These are phyloP conservation scores for Hura crepitans DNA, from an alignment of 441 rosid species.

Conservation along the genomic window DNA sequence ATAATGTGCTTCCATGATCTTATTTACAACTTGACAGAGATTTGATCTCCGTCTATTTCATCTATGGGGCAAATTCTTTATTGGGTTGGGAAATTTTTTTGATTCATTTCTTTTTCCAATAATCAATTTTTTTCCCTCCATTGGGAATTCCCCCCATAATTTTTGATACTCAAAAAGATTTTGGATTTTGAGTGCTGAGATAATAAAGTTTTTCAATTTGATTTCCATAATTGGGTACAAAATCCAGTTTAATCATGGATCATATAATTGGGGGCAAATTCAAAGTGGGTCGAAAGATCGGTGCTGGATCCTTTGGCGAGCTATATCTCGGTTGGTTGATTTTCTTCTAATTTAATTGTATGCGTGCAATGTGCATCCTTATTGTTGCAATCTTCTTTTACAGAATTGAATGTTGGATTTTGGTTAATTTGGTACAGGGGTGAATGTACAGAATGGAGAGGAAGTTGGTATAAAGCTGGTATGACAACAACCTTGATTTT, in stretches of 20 bases:
- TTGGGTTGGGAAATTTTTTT: neutral
- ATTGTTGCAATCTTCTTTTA: neutral
- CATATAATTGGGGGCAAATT: slow-evolving; percentile 85
- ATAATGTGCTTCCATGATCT: slow-evolving; percentile 3
- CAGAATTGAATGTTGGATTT: slow-evolving; percentile 1
- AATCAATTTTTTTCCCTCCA: neutral
- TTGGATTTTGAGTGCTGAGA: slow-evolving; percentile 19
- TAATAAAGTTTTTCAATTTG: neutral
- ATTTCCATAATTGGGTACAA: slow-evolving; percentile 4
- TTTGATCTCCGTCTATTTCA: slow-evolving; percentile 17
- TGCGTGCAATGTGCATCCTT: neutral
- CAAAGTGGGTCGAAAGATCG: slow-evolving; percentile 90
- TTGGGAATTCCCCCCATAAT: neutral
- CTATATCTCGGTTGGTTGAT: slow-evolving; percentile 64
- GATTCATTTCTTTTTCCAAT: neutral
- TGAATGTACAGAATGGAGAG: slow-evolving; percentile 84
- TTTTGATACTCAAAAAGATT: slow-evolving; percentile 14
- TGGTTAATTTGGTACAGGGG: slow-evolving; percentile 41
- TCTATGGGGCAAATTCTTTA: slow-evolving; percentile 9
- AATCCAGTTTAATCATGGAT: slow-evolving; percentile 48
- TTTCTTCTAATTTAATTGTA: neutral
- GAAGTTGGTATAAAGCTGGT: slow-evolving; percentile 96
- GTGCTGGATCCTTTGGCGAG: slow-evolving; percentile 93
- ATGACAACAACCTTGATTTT: slow-evolving; percentile 15
- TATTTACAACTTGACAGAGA: slow-evolving; percentile 1